Evolutionary conservation across 129 eudicot species (phyloP), one percentile per base, ranked within the genome.

Genomic region (Pseudognaphalium luteoalbum): DNA sequence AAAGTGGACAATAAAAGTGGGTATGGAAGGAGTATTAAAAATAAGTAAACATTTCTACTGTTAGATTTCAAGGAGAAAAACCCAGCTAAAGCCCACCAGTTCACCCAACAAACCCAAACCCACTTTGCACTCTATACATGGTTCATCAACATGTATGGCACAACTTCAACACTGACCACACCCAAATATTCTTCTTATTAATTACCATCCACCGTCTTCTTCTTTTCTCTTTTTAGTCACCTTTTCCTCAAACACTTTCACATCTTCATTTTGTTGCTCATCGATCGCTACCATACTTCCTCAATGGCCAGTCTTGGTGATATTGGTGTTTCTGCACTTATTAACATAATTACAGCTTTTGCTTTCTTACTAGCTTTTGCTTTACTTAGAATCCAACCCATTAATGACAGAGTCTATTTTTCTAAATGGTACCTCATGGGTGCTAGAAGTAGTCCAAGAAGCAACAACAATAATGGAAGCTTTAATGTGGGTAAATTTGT

Each of bases 401-500:
- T 80, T 65, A 86, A 83, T 41, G 90, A 83, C 77, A 69, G 90
- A 77, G 90, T 86, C 47, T 86, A 86, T 50, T 86, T 86, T 76
- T 59, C 89, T 61, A 83, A 82, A 82, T 86, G 89, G 90, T 86
- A 86, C 51, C 74, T 75, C 11, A 74, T 63, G 50, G 87, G 87
- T 32, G 70, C 76, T 30, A 83, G 90, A 83, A 54, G 51, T 7
- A 81, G 88, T 52, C 90, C 90, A 19, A 83, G 17, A 21, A 62
- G 68, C 4, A 17, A 85, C 6, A 66, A n/a, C 0, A 66, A 68
- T 32, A 4, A 14, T 47, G 54, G 54, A 14, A 3, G 54, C 12
- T 47, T 47, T 47, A 47, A 56, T 0, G 80, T 83, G 6, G 42
- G 59, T 62, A 87, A 84, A 17, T 87, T 87, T 29, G 81, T 87